Conservation (phyloP, 305 asterid genomes). For the Fraxinus latifolia region DNA sequence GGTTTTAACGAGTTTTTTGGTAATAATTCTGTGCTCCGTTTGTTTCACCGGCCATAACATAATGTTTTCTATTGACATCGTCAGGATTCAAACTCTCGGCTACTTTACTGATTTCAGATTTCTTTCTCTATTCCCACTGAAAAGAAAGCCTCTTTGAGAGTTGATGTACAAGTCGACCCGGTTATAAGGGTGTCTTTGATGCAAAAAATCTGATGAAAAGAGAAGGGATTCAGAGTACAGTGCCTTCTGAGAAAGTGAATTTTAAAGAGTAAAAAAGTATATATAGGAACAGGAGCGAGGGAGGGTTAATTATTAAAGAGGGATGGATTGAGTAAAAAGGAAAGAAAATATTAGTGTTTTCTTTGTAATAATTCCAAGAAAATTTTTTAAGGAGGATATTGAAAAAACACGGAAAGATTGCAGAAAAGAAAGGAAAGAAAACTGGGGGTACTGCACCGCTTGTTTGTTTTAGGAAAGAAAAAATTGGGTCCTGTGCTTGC, state of each 20-base stretch:
- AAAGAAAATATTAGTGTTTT: neutral
- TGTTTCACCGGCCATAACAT: slow-evolving; percentile 45
- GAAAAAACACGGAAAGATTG: neutral
- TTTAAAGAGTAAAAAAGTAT: too few relatives aligned
- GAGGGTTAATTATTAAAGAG: neutral
- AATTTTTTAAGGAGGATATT: neutral
- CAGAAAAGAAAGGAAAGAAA: neutral
- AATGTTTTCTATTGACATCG: slow-evolving; percentile 33
- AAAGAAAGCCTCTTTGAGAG: neutral
- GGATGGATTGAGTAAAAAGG: neutral
- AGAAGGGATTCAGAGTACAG: neutral
- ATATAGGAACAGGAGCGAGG: neutral
- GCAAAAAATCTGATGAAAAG: neutral
- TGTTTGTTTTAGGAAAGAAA: neutral
- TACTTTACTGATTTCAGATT: neutral
- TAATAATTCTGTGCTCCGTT: slow-evolving; percentile 46
- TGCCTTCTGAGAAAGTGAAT: neutral
- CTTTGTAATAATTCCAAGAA: neutral
- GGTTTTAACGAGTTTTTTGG: slow-evolving; percentile 36
- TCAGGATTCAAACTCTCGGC: neutral
- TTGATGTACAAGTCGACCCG: neutral
- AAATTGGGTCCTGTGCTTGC: neutral
- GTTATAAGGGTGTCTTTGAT: neutral
- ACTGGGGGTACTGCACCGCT: neutral
- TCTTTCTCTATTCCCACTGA: neutral